Percentiles rank a stretch among this genome's conserved stretches.
Conservation (phyloP, 495 filamentous ascomycete genomes). For the Penicillium canescens region DNA sequence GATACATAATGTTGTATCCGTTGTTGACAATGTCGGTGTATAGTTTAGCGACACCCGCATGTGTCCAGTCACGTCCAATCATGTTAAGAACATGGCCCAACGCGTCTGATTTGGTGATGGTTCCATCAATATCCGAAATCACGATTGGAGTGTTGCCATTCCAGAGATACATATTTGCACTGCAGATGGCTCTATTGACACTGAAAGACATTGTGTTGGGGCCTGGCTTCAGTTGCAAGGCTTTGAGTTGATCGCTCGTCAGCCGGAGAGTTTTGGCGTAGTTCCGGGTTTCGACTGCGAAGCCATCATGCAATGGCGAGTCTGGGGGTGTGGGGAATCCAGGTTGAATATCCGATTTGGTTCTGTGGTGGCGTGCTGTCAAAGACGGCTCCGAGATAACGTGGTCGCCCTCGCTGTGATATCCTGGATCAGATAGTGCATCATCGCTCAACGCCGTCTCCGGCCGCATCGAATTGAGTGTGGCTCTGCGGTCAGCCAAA, state of each 20-base stretch:
- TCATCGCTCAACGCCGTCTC: constrained; percentile 67
- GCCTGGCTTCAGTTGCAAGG: constrained; percentile 77
- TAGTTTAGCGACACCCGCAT: constrained; percentile 92
- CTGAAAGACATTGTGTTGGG: constrained; percentile 93
- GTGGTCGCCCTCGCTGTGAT: constrained; percentile 78
- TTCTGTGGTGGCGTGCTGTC: constrained; percentile 48
- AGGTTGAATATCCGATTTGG: constrained; percentile 70
- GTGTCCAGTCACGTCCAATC: constrained; percentile 98
- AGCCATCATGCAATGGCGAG: constrained; percentile 62
- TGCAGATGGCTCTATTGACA: constrained; percentile 90
- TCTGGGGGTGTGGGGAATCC: constrained; percentile 74
- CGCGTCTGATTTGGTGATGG: constrained; percentile 98
- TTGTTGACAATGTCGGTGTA: constrained; percentile 95
- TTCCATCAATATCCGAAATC: constrained; percentile 98
- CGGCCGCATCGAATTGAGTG: constrained; percentile 52
- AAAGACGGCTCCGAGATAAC: constrained; percentile 37
- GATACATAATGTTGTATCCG: constrained; percentile 98
- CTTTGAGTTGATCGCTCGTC: constrained; percentile 93
- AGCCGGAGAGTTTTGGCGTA: constrained; percentile 98
- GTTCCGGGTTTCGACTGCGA: constrained; percentile 68
- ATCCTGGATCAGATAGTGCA: constrained; percentile 88
- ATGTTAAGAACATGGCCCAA: constrained; percentile 97
- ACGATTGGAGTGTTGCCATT: constrained; percentile 86
- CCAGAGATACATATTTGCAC: constrained; percentile 92
- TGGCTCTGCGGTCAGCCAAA: constrained; percentile 56